phyloP scores from a whole-genome alignment of 495 filamentous ascomycete genomes.

The Bacidia gigantensis region DNA sequence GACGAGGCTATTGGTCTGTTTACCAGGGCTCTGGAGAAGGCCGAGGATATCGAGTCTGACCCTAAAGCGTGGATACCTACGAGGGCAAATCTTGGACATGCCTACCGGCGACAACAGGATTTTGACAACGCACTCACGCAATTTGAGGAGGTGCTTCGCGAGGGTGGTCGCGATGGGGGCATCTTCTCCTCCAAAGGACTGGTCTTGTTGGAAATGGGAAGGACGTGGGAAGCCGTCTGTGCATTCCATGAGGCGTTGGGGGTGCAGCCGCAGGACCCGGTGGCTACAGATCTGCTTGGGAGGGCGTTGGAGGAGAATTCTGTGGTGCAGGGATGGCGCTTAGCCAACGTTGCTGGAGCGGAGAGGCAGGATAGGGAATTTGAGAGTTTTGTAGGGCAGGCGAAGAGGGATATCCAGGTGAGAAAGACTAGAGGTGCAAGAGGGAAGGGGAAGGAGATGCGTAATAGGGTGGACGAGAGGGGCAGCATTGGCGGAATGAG shows the following conservation, averaged over 20 bases:
- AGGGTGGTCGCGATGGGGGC: constrained; percentile 57
- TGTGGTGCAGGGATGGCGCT: constrained; percentile 17
- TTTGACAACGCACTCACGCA: constrained; percentile 58
- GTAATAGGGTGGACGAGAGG: constrained; percentile 26
- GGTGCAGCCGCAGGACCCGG: constrained; percentile 53
- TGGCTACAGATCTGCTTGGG: constrained; percentile 47
- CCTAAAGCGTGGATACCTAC: constrained; percentile 76
- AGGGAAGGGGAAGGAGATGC: constrained; percentile 7
- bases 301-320: constrained; percentile 21
- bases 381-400: constrained; percentile 15
- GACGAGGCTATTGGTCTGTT: constrained; percentile 61
- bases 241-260: constrained; percentile 60
- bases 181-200: constrained; percentile 64
- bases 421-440: constrained; percentile 10
- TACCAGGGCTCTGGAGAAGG: constrained; percentile 55
- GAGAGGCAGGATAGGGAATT: constrained; percentile 12
- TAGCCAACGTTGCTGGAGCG: background rate
- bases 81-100: constrained; percentile 78
- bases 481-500: constrained; percentile 20
- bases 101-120: constrained; percentile 57
- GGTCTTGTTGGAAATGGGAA: constrained; percentile 53
- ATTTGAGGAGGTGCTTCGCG: constrained; percentile 69
- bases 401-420: constrained; percentile 5
- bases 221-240: constrained; percentile 52
- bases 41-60: constrained; percentile 66